Percentiles rank a stretch among this genome's conserved stretches.
Evolutionary conservation across 495 filamentous ascomycete genomes (phyloP).

Genomic region (Alectoria sarmentosa): DNA sequence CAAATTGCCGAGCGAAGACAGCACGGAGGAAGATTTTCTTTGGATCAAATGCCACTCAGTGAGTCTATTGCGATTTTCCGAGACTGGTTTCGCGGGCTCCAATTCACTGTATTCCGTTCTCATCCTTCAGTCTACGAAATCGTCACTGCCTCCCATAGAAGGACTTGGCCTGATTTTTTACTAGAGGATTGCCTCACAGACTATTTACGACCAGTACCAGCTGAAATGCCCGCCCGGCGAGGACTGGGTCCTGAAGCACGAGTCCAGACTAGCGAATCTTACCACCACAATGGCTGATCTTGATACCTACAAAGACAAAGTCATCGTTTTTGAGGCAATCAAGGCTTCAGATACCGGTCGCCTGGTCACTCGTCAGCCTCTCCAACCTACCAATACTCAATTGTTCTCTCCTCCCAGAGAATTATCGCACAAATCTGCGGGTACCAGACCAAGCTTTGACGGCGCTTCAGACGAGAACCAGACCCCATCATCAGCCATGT

Average conservation of each 20-base stretch:
- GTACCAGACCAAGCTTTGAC: background rate
- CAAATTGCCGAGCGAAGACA: background rate
- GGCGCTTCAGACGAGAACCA: background rate
- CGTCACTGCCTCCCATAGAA: background rate
- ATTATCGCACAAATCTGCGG: background rate
- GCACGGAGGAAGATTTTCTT: conserved; percentile 29
- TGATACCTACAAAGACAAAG: conserved; percentile 27
- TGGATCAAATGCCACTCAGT: conserved; percentile 34
- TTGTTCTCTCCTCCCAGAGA: background rate
- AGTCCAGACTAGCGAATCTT: conserved; percentile 24
- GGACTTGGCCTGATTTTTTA: background rate
- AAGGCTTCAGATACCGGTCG: conserved; percentile 13
- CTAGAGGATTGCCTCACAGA: conserved; percentile 33
- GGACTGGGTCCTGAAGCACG: conserved; percentile 22
- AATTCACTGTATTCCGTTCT: background rate
- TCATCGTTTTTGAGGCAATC: conserved; percentile 31
- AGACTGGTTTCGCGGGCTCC: background rate
- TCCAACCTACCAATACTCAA: conserved; percentile 16
- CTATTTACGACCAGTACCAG: conserved; percentile 27
- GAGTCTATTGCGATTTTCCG: conserved; percentile 5
- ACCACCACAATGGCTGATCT: conserved; percentile 21
- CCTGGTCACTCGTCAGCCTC: conserved; percentile 10
- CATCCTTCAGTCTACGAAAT: background rate
- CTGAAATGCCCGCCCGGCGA: conserved; percentile 16
- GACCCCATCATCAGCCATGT: background rate